These are phyloP conservation scores for Cyclostephanos invisitatus DNA, from an alignment of 108 stramenopile species.

Conservation along the genomic window DNA sequence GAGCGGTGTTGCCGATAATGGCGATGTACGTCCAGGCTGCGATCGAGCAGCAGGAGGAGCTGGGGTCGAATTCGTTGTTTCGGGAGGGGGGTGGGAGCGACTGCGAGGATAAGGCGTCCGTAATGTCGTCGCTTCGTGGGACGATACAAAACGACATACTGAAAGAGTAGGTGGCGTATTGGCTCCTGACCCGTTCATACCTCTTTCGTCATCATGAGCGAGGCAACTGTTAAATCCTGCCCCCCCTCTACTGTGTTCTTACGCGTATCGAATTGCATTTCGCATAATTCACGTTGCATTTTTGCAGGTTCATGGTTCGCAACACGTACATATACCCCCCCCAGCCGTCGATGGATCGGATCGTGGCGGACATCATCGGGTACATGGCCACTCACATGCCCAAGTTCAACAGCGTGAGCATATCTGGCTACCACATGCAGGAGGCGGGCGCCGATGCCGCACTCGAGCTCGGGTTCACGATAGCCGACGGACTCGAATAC, in stretches of 20 bases:
- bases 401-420: constrained; percentile 95
- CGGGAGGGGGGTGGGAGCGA: constrained; percentile 23
- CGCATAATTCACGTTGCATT: constrained; percentile 64
- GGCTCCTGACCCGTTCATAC: background rate
- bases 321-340: constrained; percentile 99
- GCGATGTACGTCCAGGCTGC: constrained; percentile 97
- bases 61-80: constrained; percentile 44
- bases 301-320: constrained; percentile 72
- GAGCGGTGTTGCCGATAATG: constrained; percentile 92
- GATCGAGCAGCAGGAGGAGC: constrained; percentile 64
- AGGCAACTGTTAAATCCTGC: no score
- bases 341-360: constrained; percentile 81
- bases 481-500: constrained; percentile 94
- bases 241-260: background rate
- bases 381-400: constrained; percentile 95
- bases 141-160: constrained; percentile 99
- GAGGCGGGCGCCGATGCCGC: constrained; percentile 98
- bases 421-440: constrained; percentile 99
- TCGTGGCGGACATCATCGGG: constrained; percentile 94
- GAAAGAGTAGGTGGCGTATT: constrained; percentile 81
- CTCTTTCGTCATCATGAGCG: no score
- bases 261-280: constrained; percentile 83
- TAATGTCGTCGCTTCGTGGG: constrained; percentile 72
- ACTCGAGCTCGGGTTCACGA: constrained; percentile 96
- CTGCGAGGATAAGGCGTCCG: constrained; percentile 30